Base-by-base conservation (phyloP, 1,284 basidiomycete species). In the Hemileia vastatrix region DNA sequence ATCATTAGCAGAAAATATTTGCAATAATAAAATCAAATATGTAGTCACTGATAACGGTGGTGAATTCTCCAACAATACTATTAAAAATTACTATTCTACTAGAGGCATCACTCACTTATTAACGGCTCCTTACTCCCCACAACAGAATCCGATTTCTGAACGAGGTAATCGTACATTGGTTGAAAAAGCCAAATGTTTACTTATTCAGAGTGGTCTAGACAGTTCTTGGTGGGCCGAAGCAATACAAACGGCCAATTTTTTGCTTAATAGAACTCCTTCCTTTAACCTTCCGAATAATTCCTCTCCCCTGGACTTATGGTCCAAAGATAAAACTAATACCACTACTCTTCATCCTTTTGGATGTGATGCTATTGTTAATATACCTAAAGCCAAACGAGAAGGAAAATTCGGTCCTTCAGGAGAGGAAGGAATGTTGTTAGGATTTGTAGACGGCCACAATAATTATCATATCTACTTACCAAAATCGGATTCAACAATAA, bases 1-100 rank as follows among this genome's bases (percentile, higher is more conserved):
- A n/a, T n/a, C n/a, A n/a, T n/a, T n/a, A n/a, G n/a, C n/a, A n/a
- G n/a, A n/a, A n/a, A n/a, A n/a, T n/a, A n/a, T n/a, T n/a, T n/a
- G n/a, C n/a, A n/a, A n/a, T n/a, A n/a, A n/a, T n/a, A n/a, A n/a
- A n/a, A 52, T 56, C 23, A 44, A 27, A 47, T 13, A 27, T 2
- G 40, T 60, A 27, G 49, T 61, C 1, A 52, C 50, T 9, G 31
- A 61, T 24, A 61, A 61, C 24, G 58, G 58, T 3, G 43, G 58
- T 4, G 52, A 54, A 48, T 61, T 54, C 23, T 18, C 18, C 18
- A 54, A 45, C 31, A 6, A 33, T 2, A 27, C 5, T 1, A 47
- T 61, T 24, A 18, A 23, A 21, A 13, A 47, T 8, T 27, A 32
- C 4, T 32, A 48, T 19, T 8, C 6, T 2, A 15, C 27, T 45